Conservation (phyloP, 352 stramenopile species). For the Phytophthora europaea region DNA sequence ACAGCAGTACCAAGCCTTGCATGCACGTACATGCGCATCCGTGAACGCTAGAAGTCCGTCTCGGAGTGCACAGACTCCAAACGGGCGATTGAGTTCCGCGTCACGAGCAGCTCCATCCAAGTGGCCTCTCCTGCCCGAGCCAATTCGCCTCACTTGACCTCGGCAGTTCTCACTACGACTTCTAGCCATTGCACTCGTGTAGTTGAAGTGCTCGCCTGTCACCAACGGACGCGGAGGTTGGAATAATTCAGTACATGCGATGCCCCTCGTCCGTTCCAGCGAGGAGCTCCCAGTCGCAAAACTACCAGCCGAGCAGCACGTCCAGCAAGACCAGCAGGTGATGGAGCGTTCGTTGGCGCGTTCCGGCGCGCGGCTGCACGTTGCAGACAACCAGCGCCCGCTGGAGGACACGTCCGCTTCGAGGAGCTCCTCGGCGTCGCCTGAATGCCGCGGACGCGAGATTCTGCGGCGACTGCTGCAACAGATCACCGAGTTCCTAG, state of each 20-base stretch:
- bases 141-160: slow-evolving; percentile 8
- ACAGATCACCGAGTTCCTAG: slow-evolving; percentile 65
- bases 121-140: slow-evolving; percentile 39
- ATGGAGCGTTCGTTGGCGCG: slow-evolving; percentile 36
- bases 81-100: slow-evolving; percentile 51
- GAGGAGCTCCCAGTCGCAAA: slow-evolving; percentile 18
- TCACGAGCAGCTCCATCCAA: slow-evolving; percentile 36
- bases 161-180: background rate
- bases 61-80: slow-evolving; percentile 42
- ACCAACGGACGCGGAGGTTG: slow-evolving; percentile 19
- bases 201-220: background rate
- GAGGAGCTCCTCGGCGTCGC: slow-evolving; percentile 10
- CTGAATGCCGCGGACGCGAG: slow-evolving; percentile 37
- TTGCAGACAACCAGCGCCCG: slow-evolving; percentile 31
- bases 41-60: slow-evolving; percentile 46
- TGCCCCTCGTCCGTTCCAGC: slow-evolving; percentile 9
- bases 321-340: background rate
- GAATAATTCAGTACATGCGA: background rate
- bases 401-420: slow-evolving; percentile 15
- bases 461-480: slow-evolving; percentile 57
- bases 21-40: slow-evolving; percentile 39
- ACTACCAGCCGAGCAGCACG: slow-evolving; percentile 16
- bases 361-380: slow-evolving; percentile 22
- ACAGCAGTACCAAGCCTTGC: background rate
- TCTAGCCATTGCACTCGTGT: slow-evolving; percentile 9